Evolutionary conservation across 2,329 filamentous ascomycete genomes (phyloP).

Genomic region (Microdochium nivale): DNA sequence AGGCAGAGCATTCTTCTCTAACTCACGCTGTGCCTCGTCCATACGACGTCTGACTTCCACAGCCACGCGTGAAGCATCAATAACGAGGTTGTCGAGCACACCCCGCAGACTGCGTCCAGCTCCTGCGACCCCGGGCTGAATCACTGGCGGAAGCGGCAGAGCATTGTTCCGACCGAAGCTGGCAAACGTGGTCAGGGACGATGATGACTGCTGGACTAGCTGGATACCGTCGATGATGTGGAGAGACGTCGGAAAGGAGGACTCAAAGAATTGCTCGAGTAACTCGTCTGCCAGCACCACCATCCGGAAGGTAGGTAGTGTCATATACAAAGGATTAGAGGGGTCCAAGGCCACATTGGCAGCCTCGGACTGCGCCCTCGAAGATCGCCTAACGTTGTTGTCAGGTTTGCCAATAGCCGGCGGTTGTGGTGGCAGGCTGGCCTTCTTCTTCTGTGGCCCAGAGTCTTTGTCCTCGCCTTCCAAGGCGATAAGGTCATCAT

Average conservation of each 20-base stretch:
- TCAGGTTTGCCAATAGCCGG: conserved; percentile 16
- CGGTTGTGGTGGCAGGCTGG: conserved; percentile 28
- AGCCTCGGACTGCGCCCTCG: conserved; percentile 61
- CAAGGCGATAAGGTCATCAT: conserved; percentile 51
- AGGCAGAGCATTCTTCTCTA: conserved; percentile 73
- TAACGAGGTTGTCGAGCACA: conserved; percentile 95
- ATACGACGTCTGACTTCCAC: conserved; percentile 85
- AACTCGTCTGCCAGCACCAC: conserved; percentile 93
- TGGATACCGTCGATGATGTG: conserved; percentile 63
- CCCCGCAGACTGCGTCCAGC: conserved; percentile 72
- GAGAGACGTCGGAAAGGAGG: conserved; percentile 88
- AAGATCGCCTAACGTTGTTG: conserved; percentile 29
- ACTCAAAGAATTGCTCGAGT: conserved; percentile 95
- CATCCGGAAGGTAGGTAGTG: conserved; percentile 96
- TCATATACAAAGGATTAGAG: conserved; percentile 88
- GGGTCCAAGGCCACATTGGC: conserved; percentile 90
- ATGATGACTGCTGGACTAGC: conserved; percentile 37
- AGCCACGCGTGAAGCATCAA: conserved; percentile 92
- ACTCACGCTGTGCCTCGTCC: conserved; percentile 89
- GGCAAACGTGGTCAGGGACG: conserved; percentile 78
- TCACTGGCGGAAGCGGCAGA: conserved; percentile 24
- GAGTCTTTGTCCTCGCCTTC: conserved; percentile 35
- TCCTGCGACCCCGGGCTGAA: conserved; percentile 30
- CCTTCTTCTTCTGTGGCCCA: conserved; percentile 32
- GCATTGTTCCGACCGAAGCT: conserved; percentile 42